Conservation (phyloP, 1,284 basidiomycete species). For the Afroboletus lepidellus region DNA sequence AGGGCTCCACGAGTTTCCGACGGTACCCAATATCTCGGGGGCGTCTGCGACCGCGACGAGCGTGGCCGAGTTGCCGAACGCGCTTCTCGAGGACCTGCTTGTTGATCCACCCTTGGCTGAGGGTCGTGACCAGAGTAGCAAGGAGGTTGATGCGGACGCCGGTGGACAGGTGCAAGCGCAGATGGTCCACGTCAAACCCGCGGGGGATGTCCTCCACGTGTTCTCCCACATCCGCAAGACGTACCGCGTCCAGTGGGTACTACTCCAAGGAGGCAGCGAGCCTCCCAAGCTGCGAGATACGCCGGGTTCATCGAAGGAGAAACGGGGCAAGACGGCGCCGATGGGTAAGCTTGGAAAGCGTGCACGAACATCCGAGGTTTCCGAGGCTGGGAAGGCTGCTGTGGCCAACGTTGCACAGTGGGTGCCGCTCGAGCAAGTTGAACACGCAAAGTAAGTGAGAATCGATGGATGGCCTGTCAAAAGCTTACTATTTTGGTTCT, state of each 20-base stretch:
- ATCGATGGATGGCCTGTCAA: neutral
- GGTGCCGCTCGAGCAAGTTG: slow-evolving; percentile 54
- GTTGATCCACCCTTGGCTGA: slow-evolving; percentile 22
- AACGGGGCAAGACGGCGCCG: neutral
- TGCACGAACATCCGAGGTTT: slow-evolving; percentile 4
- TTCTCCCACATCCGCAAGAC: slow-evolving; percentile 93
- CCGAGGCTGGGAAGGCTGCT: slow-evolving; percentile 13
- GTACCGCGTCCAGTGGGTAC: slow-evolving; percentile 76
- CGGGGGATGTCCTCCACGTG: slow-evolving; percentile 74
- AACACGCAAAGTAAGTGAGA: slow-evolving; percentile 59
- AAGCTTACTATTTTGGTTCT: slow-evolving; percentile 1
- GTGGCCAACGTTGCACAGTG: slow-evolving; percentile 39
- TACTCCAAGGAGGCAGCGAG: slow-evolving; percentile 46
- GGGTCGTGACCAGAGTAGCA: neutral
- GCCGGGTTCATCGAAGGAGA: neutral
- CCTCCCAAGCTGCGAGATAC: slow-evolving; percentile 36
- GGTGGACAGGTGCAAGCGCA: slow-evolving; percentile 22
- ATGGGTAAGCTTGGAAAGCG: slow-evolving; percentile 18
- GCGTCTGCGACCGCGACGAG: slow-evolving; percentile 36
- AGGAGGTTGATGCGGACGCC: neutral
- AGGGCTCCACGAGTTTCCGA: slow-evolving; percentile 83
- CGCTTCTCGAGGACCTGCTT: slow-evolving; percentile 46
- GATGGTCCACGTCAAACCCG: slow-evolving; percentile 48
- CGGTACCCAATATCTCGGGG: slow-evolving; percentile 47
- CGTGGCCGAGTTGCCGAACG: slow-evolving; percentile 38